Evolutionary conservation across 768 basidiomycete species (phyloP).

Genomic region (Tulasnella calospora): DNA sequence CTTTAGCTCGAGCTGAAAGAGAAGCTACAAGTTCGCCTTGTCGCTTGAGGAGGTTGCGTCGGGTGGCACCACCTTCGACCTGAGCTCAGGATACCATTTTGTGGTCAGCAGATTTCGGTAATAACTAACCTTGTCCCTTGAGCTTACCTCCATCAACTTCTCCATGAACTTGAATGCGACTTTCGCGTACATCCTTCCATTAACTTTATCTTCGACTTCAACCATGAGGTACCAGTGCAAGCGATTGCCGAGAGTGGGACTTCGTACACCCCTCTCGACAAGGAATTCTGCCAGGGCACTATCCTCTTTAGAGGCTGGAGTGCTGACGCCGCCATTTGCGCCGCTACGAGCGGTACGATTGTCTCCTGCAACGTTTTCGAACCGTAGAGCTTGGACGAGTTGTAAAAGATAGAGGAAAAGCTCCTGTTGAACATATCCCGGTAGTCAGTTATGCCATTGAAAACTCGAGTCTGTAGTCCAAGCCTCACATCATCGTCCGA

Average conservation of each 20-base stretch:
- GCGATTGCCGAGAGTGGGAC: conserved; percentile 80
- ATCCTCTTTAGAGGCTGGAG: conserved; percentile 68
- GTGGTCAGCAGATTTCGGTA: neutral
- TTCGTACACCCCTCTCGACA: conserved; percentile 75
- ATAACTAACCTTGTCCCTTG: conserved; percentile 5
- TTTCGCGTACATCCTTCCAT: conserved; percentile 89
- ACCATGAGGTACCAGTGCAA: conserved; percentile 99
- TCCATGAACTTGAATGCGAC: conserved; percentile 89
- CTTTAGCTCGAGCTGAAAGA: conserved; percentile 78
- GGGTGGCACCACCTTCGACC: conserved; percentile 71
- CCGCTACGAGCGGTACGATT: conserved; percentile 65
- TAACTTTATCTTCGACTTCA: conserved; percentile 79
- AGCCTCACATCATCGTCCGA: conserved; percentile 87
- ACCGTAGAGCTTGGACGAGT: conserved; percentile 95
- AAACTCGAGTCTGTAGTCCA: neutral
- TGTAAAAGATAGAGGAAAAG: conserved; percentile 87
- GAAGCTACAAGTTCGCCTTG: conserved; percentile 87
- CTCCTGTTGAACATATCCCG: conserved; percentile 52
- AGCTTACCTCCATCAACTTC: conserved; percentile 73
- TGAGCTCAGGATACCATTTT: conserved; percentile 32
- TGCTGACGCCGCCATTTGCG: conserved; percentile 55
- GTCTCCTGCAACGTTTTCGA: conserved; percentile 77
- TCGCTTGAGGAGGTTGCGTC: conserved; percentile 81
- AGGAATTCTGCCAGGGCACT: conserved; percentile 92
- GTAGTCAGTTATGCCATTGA: neutral